Evolutionary conservation across 1,284 basidiomycete genomes (phyloP), one percentile per base, ranked within the genome.

Genomic region (Cutaneotrichosporon arboriforme): DNA sequence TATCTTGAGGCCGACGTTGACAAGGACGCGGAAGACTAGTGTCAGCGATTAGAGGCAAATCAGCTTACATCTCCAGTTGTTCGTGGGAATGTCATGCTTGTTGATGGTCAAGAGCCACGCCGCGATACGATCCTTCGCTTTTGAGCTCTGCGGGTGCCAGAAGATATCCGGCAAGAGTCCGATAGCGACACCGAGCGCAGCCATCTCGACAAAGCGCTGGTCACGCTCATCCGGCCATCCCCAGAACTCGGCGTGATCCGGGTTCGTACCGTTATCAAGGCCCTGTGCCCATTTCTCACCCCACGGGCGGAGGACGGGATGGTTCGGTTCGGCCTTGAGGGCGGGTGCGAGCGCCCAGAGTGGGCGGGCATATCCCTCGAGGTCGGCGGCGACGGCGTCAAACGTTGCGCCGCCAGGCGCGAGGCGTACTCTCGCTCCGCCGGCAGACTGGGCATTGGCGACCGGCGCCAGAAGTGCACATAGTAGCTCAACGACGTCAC

Each of bases 41-140:
- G 41, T 38, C 31, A 52, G 35, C 14, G 9, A 8, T 33, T 20
- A 15, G 4, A 17, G 15, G 4, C 15, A 7, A 17, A 10, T 10
- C 10, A 37, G 18, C 65, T 56, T 26, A 67, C 65, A 67, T 54
- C 58, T 39, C 65, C 65, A 67, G 47, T 67, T 67, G 50, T 67
- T 64, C 14, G 46, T 40, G 5, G 62, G 64, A 38, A 64, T 59
- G 2, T 36, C 41, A 37, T 41, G 47, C 21, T 54, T 44, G 48
- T 67, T 67, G 41, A 47, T 50, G 10, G 48, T 40, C 4, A 63
- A 22, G 3, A 67, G 47, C 61, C 61, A 67, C 9, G 54, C 40
- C 18, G 55, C 61, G 12, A 62, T 48, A 2, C 54, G 39, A 12
- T 46, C 46, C 55, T 64, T 65, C 1, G 60, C 60, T 36, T 49